A percentile compares a stretch with the other conserved stretches of the same genome.
Evolutionary conservation across 83 land plant species (phyloP).

Genomic region (Thuja plicata): DNA sequence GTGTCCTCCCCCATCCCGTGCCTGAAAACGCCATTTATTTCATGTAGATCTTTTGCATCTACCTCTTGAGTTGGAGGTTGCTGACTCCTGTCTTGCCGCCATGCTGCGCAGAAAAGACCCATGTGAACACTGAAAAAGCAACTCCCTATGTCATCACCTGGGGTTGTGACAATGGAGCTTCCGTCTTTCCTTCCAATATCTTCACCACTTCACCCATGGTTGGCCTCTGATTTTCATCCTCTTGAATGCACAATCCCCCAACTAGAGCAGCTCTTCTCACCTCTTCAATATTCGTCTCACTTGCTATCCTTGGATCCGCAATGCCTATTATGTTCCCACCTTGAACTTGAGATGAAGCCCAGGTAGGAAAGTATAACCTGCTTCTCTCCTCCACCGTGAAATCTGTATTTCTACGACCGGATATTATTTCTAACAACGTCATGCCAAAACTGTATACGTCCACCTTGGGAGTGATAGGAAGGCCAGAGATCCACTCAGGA

Average conservation of each 20-base stretch:
- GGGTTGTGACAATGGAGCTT: too few species aligned
- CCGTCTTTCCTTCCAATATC: slow-evolving; percentile 36
- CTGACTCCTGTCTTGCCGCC: too few species aligned
- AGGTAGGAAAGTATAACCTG: slow-evolving; percentile 46
- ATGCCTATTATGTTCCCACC: slow-evolving; percentile 16
- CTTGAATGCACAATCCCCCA: slow-evolving; percentile 44
- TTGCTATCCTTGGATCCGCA: slow-evolving; percentile 13
- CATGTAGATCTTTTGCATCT: too few species aligned
- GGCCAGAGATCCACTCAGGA: slow-evolving; percentile 80
- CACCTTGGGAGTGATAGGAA: slow-evolving; percentile 65
- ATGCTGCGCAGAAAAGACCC: too few species aligned
- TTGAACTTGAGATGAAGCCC: slow-evolving; percentile 35
- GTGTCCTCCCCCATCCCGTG: too few species aligned
- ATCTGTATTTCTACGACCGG: slow-evolving; percentile 70
- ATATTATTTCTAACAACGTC: slow-evolving; percentile 67
- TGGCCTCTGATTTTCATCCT: slow-evolving; percentile 21
- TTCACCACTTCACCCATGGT: slow-evolving; percentile 46
- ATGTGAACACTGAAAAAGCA: too few species aligned
- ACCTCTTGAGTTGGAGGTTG: too few species aligned
- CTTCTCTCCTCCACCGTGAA: slow-evolving; percentile 25
- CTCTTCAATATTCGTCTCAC: slow-evolving; percentile 20
- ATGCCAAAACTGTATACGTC: slow-evolving; percentile 75
- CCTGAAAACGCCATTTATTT: too few species aligned
- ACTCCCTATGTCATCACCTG: too few species aligned
- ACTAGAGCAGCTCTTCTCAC: slow-evolving; percentile 28